Percentiles rank a stretch among this genome's conserved stretches.
Conservation (phyloP, 2,329 filamentous ascomycete genomes). For the Neoascochyta sp. region DNA sequence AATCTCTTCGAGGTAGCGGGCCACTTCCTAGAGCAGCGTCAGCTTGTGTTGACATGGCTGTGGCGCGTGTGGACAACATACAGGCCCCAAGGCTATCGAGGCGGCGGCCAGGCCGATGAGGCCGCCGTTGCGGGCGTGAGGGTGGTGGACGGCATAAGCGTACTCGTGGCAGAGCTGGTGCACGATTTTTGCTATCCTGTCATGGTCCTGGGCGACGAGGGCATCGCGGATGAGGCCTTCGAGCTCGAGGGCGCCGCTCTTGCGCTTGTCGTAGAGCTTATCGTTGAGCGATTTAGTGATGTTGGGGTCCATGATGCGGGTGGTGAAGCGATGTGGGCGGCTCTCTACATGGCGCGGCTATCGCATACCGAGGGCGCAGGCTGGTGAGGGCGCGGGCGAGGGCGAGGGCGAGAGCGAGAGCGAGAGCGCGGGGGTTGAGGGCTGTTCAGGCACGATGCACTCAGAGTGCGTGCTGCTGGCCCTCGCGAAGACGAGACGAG, state of each 20-base stretch:
- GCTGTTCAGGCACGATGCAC: too few species aligned
- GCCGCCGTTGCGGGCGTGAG: constrained; percentile 92
- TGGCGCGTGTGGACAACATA: too few species aligned
- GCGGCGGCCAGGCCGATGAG: constrained; percentile 93
- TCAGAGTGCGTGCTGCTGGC: too few species aligned
- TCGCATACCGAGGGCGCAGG: too few species aligned
- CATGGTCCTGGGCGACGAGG: constrained; percentile 70
- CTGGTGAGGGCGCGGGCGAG: too few species aligned
- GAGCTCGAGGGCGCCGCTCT: constrained; percentile 90
- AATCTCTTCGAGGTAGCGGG: constrained; percentile 86
- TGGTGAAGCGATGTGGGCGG: constrained; percentile 13
- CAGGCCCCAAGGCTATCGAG: constrained; percentile 87
- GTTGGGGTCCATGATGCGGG: constrained; percentile 82
- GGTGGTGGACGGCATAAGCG: constrained; percentile 94
- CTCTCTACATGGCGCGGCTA: constrained; percentile 27
- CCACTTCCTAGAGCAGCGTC: constrained; percentile 65
- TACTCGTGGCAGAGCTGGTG: constrained; percentile 97
- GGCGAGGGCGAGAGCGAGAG: too few species aligned
- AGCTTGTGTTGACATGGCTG: too few species aligned
- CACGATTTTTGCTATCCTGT: constrained; percentile 79
- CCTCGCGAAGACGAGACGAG: too few species aligned
- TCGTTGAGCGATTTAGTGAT: constrained; percentile 92
- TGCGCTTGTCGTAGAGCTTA: constrained; percentile 98
- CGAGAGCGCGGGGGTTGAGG: too few species aligned
- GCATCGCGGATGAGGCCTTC: constrained; percentile 88